Evolutionary conservation across 306 rosid genomes (phyloP), one percentile per base, ranked within the genome.

Genomic region (Trifolium repens): DNA sequence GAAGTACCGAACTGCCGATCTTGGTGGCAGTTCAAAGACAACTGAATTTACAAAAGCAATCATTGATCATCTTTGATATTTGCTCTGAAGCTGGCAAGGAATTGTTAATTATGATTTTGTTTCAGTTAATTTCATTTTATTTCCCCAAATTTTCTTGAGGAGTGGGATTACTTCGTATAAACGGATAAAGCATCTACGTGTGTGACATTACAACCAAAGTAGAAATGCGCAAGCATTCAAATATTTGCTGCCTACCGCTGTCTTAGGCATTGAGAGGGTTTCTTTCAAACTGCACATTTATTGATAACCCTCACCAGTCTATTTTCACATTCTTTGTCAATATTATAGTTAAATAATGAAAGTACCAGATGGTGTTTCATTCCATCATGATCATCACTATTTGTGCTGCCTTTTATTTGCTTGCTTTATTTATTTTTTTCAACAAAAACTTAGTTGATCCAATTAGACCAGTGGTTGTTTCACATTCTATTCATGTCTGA

Each of bases 1-100:
- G 53, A 96, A 87, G 71, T 85, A 85, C 77, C 92, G 99, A 78
- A 96, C 98, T 7, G 99, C 97, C 65, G 99, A 92, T 84, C 97
- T 96, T 9, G 99, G 99, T 16, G 99, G 98, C 62, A 82, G 61
- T 65, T 88, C 99, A 62, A 84, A 90, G 9, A 92, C 99, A 57
- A 67, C 85, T 9, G 96, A 92, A 27, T 96, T 92, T 72, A 92
- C 97, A 4, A 64, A 76, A 14, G 98, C 98, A 67, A 96, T 96
- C 63, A 78, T 85, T 27, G 96, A 85, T 81, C 96, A 96, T 84
- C 93, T 96, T 79, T 90, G 82, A 92, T 42, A 76, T 80, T 81
- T 81, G 79, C 72, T 52, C 85, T 57, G 62, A 34, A 54, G 76
- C 67, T 34, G n/a, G 75, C 82, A 43, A 74, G n/a, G n/a, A n/a